These are phyloP conservation scores for Irpex sp. DNA, from an alignment of 1,284 basidiomycete species.

Conservation along the genomic window DNA sequence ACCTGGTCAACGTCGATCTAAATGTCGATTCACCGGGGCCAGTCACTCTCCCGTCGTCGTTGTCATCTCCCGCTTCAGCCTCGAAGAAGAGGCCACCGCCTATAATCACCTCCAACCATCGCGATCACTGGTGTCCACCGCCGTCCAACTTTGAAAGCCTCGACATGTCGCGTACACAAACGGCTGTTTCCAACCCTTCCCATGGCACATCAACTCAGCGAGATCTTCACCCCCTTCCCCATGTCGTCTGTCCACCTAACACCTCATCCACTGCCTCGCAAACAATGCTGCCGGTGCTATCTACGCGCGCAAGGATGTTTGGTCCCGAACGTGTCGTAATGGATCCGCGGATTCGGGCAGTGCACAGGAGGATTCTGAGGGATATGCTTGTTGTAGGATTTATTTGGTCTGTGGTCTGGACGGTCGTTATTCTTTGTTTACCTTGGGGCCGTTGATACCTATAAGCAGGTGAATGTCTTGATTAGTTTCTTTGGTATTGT, in stretches of 20 bases:
- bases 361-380: conserved; percentile 30
- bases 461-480: no score
- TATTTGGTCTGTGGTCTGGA: conserved; percentile 10
- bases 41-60: neutral
- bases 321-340: conserved; percentile 37
- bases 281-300: neutral
- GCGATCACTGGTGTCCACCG: neutral
- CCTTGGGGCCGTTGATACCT: conserved; percentile 4
- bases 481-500: no score
- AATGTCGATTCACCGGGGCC: neutral
- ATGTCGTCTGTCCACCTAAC: neutral
- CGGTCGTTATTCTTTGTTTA: conserved; percentile 9
- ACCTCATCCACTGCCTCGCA: neutral
- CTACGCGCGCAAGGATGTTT: conserved; percentile 29
- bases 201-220: neutral
- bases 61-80: neutral
- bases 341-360: conserved; percentile 35
- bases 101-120: neutral
- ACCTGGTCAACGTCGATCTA: neutral
- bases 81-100: neutral
- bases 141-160: neutral
- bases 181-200: neutral
- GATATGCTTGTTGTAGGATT: conserved; percentile 25
- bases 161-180: neutral
- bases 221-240: neutral